These are phyloP conservation scores for Psidium friedrichsthalianum DNA, from an alignment of 345 rosid species.

Conservation along the genomic window DNA sequence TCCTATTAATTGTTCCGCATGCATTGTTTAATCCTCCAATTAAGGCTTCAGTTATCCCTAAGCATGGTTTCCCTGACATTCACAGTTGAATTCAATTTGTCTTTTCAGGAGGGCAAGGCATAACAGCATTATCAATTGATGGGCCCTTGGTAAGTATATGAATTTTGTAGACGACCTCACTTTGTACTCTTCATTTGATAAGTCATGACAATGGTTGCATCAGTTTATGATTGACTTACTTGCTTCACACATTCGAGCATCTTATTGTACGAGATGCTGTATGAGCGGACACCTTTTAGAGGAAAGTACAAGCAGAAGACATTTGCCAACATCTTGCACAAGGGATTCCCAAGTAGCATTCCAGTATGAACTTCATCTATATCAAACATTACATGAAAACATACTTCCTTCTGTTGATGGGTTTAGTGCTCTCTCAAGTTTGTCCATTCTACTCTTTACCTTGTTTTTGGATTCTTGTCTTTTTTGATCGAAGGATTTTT, in stretches of 20 bases:
- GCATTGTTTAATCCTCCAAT: background rate
- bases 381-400: background rate
- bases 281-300: slow-evolving; percentile 93
- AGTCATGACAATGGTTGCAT: background rate
- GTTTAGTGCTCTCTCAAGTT: background rate
- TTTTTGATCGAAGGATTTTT: background rate
- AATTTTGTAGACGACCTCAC: background rate
- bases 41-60: background rate
- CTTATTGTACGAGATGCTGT: slow-evolving; percentile 90
- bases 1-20: background rate
- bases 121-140: slow-evolving; percentile 86
- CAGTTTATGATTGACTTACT: background rate
- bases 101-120: slow-evolving; percentile 83
- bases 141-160: slow-evolving; percentile 75
- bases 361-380: slow-evolving; percentile 25
- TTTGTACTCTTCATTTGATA: background rate
- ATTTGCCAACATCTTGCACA: slow-evolving; percentile 83
- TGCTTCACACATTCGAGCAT: slow-evolving; percentile 33
- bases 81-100: background rate
- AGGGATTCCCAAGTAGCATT: slow-evolving; percentile 93
- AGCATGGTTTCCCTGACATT: background rate
- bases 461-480: background rate
- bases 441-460: background rate
- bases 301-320: slow-evolving; percentile 96
- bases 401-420: background rate